Percentiles rank a stretch among this genome's conserved stretches.
phyloP scores from a whole-genome alignment of 2,329 filamentous ascomycete genomes.

The Scedosporium minutisporum region DNA sequence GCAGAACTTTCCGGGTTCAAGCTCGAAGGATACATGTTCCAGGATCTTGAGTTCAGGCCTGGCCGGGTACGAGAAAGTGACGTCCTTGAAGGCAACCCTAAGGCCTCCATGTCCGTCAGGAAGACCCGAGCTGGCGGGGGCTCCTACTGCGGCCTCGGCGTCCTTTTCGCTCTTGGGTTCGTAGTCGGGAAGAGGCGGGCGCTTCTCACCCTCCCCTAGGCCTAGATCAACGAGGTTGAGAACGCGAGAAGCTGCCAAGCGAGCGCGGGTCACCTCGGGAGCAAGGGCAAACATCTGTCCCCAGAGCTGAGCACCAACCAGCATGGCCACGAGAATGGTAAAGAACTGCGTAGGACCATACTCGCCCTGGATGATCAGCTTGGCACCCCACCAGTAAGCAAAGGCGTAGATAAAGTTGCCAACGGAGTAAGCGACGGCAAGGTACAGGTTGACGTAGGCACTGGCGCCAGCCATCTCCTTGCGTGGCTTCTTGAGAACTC shows the following conservation, averaged over 20 bases:
- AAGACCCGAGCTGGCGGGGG: slow-evolving; percentile 10
- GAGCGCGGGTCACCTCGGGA: slow-evolving; percentile 62
- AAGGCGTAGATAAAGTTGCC: slow-evolving; percentile 64
- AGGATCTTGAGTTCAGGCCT: slow-evolving; percentile 50
- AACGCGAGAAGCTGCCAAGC: slow-evolving; percentile 49
- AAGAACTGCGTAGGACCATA: slow-evolving; percentile 62
- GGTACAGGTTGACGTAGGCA: slow-evolving; percentile 46
- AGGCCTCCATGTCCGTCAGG: slow-evolving; percentile 23
- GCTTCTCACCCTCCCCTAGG: slow-evolving; percentile 15
- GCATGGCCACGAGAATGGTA: slow-evolving; percentile 60
- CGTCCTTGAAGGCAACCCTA: slow-evolving; percentile 45
- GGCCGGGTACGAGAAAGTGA: slow-evolving; percentile 57
- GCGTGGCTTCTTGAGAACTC: slow-evolving; percentile 38
- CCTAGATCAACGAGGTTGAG: slow-evolving; percentile 39
- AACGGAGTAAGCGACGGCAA: slow-evolving; percentile 49
- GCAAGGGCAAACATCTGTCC: slow-evolving; percentile 67
- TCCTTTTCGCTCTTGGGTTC: slow-evolving; percentile 19
- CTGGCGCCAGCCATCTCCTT: slow-evolving; percentile 43
- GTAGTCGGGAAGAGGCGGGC: not conserved
- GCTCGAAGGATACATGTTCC: slow-evolving; percentile 42
- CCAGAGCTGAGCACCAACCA: slow-evolving; percentile 64
- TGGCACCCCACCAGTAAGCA: slow-evolving; percentile 73
- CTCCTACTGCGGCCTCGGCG: slow-evolving; percentile 26
- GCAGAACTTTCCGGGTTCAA: slow-evolving; percentile 50
- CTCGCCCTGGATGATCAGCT: slow-evolving; percentile 55